phyloP scores from a whole-genome alignment of 805 yeast species.

The Spathaspora girioi region DNA sequence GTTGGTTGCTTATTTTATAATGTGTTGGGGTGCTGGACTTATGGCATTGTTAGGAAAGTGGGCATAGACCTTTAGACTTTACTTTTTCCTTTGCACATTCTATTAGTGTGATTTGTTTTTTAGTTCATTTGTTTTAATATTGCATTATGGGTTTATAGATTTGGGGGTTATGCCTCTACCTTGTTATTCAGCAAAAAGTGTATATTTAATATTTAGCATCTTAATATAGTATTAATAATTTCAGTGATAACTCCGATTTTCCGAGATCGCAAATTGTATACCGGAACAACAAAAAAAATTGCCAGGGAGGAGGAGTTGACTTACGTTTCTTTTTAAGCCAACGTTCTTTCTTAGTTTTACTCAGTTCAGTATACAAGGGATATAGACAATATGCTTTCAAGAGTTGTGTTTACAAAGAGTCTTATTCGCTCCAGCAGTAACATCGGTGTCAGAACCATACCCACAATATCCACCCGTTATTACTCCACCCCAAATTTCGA shows the following conservation, averaged over 20 bases:
- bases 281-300: not conserved
- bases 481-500: conserved; percentile 21
- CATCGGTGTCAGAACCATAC: not conserved
- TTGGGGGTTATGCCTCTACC: not conserved
- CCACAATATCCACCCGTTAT: not conserved
- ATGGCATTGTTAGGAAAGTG: conserved; percentile 78
- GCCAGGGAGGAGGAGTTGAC: not conserved
- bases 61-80: conserved; percentile 5
- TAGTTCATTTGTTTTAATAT: not conserved
- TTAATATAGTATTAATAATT: too few relatives aligned
- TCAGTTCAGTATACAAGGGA: too few relatives aligned
- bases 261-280: not conserved
- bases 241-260: too few relatives aligned
- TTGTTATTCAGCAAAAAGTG: not conserved
- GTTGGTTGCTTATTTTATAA: conserved; percentile 48
- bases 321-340: not conserved
- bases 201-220: too few relatives aligned
- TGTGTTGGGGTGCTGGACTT: conserved; percentile 66
- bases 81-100: not conserved
- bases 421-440: not conserved
- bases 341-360: too few relatives aligned
- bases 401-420: not conserved
- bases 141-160: not conserved
- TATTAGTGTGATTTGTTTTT: not conserved
- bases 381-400: not conserved